Evolutionary conservation across 208 protist genomes (phyloP), one percentile per base, ranked within the genome.

Genomic region (Zelonia costaricensis): DNA sequence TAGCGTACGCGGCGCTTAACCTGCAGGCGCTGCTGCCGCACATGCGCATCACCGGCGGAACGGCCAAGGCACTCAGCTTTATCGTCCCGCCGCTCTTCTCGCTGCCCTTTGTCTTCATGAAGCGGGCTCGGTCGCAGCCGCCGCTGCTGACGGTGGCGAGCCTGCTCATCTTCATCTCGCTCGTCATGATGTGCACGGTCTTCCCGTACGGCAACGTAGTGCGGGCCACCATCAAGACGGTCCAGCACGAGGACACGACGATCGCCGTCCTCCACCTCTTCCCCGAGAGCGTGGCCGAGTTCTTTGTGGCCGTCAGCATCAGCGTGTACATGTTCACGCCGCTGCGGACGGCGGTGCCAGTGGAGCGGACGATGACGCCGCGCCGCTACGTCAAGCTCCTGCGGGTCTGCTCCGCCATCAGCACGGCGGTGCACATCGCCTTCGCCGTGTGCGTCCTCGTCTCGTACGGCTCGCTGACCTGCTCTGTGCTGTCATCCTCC

Each of bases 31-130:
- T 84, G 59, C 61, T 84, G 13, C 36, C 54, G 0, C 45, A 56
- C 22, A 72, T 80, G 74, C 52, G 60, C 27, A 70, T 78, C 47
- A 61, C 16, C 8, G 62, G 53, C 33, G 40, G 44, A 33, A 38
- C 57, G 3, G 60, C 66, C 2, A 62, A 46, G 15, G 70, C 60
- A 18, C 74, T 84, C 22, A 68, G 65, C 66, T 64, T 77, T 25
- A 65, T 78, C 22, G 65, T 84, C 25, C 78, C 78, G n/a, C 62
- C 61, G 1, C 35, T 74, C 12, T 69, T 76, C 45, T 71, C 49
- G 5, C 45, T 80, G n/a, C 72, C 73, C 1, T 47, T 84, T 28
- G 64, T 76, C 15, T 80, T 78, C 60, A 77, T 79, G 65, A 84
- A 84, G 69, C 62, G 69, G n/a, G 72, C 78, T 18, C 33, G 47